These are phyloP conservation scores for Chalciporus chontae DNA, from an alignment of 768 basidiomycete genomes.

Conservation along the genomic window DNA sequence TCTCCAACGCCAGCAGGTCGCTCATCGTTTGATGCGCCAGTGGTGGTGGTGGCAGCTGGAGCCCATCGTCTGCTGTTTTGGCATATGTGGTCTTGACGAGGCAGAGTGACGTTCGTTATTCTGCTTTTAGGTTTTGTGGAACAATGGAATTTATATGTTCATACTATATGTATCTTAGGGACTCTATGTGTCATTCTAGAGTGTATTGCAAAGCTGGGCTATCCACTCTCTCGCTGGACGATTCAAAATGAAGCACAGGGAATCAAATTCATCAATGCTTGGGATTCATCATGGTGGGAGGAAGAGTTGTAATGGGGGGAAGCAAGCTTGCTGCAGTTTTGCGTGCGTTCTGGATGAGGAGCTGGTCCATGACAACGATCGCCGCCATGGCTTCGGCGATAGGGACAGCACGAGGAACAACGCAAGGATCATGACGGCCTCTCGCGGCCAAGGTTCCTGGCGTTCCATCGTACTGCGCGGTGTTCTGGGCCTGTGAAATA, in stretches of 20 bases:
- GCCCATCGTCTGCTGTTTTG: slow-evolving; percentile 60
- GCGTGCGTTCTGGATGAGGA: slow-evolving; percentile 87
- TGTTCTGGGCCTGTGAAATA: slow-evolving; percentile 87
- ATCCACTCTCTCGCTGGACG: slow-evolving; percentile 2
- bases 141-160: background rate
- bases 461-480: slow-evolving; percentile 92
- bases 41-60: slow-evolving; percentile 86
- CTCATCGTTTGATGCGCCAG: slow-evolving; percentile 34
- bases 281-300: slow-evolving; percentile 86
- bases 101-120: slow-evolving; percentile 33
- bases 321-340: slow-evolving; percentile 69
- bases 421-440: slow-evolving; percentile 95
- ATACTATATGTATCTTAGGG: slow-evolving; percentile 14
- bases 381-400: slow-evolving; percentile 99
- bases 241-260: background rate
- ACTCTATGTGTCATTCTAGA: slow-evolving; percentile 4
- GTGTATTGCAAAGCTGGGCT: background rate
- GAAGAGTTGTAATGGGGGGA: slow-evolving; percentile 85
- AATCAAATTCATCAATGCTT: slow-evolving; percentile 13
- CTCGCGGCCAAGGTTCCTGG: slow-evolving; percentile 84
- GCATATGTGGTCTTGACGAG: slow-evolving; percentile 44
- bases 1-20: background rate
- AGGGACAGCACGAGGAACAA: slow-evolving; percentile 94
- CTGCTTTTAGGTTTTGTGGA: background rate
- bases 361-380: slow-evolving; percentile 90